Evolutionary conservation across 768 basidiomycete species (phyloP), one percentile per base, ranked within the genome.

Genomic region (Dacryopinax primogenitus): DNA sequence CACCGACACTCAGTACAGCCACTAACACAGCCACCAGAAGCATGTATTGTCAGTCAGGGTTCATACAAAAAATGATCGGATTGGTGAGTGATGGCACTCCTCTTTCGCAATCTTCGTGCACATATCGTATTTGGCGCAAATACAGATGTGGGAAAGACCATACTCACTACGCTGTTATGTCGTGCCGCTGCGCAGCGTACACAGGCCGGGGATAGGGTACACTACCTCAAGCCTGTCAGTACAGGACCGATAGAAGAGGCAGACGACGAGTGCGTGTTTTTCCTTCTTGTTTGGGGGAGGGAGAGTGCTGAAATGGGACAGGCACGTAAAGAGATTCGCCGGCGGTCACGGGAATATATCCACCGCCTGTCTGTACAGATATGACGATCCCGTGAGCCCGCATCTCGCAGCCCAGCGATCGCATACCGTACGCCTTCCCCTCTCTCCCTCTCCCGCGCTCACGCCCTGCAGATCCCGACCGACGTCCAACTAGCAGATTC

Each of bases 111-210:
- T 72, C 81, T 97, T 34, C 84, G 91, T 18, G 78, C 92, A 33
- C 90, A 93, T 74, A 91, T 95, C 73, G 78, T 97, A 66, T 95
- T 96, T 71, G 95, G 95, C 33, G 92, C 94, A 0, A 96, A 95
- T 75, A 98, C 95, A 1, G 86, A 92, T 74, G 93, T 97, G 62
- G 95, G 95, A 30, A 97, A 98, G 76, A 96, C 94, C 0, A 81
- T 97, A 66, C 77, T 97, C 64, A 88, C 91, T 0, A 83, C 92
- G 1, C 90, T 90, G 0, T 84, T 98, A 35, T 83, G 86, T 45
- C 81, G 89, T 35, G 86, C 90, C 0, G 89, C 90, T n/a, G 85
- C 85, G 0, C 73, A 80, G 1, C 62, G 39, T 21, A 21, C 6
- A 23, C 11, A 62, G 32, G n/a, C 32, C 16, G 47, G 41, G 3